phyloP scores from a whole-genome alignment of 2,329 filamentous ascomycete species.

The Paraphoma chrysanthemicola region DNA sequence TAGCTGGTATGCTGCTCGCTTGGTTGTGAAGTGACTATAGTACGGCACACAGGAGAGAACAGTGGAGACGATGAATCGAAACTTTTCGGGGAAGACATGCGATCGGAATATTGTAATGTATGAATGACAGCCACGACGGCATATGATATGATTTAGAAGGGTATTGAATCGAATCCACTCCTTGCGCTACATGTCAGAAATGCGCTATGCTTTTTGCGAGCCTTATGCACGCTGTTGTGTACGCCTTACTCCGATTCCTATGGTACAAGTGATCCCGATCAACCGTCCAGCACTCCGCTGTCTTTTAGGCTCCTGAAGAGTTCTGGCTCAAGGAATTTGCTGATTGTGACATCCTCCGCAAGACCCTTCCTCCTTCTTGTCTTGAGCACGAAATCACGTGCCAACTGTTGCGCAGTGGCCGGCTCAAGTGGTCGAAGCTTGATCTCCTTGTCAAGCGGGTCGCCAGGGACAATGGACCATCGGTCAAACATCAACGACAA shows the following conservation, averaged over 20 bases:
- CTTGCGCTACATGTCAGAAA: neutral
- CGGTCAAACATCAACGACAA: conserved; percentile 93
- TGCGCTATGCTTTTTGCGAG: conserved; percentile 2
- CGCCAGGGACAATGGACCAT: conserved; percentile 95
- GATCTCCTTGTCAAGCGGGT: conserved; percentile 88
- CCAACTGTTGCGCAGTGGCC: conserved; percentile 85
- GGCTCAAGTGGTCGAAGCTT: conserved; percentile 85
- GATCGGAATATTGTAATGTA: neutral
- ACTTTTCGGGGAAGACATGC: too few species aligned
- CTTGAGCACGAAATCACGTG: conserved; percentile 95
- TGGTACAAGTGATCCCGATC: conserved; percentile 11
- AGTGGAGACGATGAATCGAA: too few species aligned
- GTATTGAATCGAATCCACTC: neutral
- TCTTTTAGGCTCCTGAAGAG: conserved; percentile 88
- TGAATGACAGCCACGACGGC: neutral
- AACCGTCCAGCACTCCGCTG: conserved; percentile 80
- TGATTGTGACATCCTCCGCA: conserved; percentile 93
- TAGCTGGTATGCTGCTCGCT: neutral
- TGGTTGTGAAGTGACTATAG: neutral
- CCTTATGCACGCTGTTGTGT: neutral
- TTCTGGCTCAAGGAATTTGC: conserved; percentile 95
- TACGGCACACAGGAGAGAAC: too few species aligned
- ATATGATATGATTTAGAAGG: neutral
- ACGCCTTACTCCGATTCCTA: conserved; percentile 18
- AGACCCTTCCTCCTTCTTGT: conserved; percentile 91